These are phyloP conservation scores for Acanthamoeba lenticulata DNA, from an alignment of 208 protist genomes.

Conservation along the genomic window DNA sequence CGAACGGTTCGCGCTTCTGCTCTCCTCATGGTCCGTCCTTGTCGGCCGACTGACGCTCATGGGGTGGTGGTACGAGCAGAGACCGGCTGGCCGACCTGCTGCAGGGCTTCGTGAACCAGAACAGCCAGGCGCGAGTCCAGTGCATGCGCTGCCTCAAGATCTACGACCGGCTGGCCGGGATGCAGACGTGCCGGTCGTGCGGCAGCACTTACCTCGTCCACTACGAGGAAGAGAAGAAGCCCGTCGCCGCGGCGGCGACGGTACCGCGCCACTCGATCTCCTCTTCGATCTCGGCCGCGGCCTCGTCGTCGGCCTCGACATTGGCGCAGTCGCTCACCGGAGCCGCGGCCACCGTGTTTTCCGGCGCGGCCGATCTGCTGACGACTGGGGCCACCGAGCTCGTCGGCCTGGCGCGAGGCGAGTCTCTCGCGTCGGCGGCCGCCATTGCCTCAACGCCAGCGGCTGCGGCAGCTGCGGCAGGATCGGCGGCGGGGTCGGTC, in stretches of 20 bases:
- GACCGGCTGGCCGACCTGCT: neutral
- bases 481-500: neutral
- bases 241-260: neutral
- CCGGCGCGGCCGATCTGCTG: no score
- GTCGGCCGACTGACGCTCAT: no score
- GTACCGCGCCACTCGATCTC: neutral
- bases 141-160: constrained; percentile 57
- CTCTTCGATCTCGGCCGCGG: neutral
- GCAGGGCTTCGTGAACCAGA: neutral
- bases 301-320: neutral
- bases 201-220: constrained; percentile 27
- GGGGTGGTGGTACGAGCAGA: no score
- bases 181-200: neutral
- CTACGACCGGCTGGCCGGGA: neutral
- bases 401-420: no score
- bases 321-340: no score
- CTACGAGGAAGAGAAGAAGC: neutral
- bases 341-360: no score
- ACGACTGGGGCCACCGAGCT: no score
- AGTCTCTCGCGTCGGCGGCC: no score
- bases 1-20: neutral
- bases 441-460: no score
- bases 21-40: neutral
- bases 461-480: neutral
- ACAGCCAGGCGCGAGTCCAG: constrained; percentile 44